Percentiles rank a stretch among this genome's conserved stretches.
Evolutionary conservation across 352 stramenopile genomes (phyloP).

Genomic region (Globisporangium spinosum): DNA sequence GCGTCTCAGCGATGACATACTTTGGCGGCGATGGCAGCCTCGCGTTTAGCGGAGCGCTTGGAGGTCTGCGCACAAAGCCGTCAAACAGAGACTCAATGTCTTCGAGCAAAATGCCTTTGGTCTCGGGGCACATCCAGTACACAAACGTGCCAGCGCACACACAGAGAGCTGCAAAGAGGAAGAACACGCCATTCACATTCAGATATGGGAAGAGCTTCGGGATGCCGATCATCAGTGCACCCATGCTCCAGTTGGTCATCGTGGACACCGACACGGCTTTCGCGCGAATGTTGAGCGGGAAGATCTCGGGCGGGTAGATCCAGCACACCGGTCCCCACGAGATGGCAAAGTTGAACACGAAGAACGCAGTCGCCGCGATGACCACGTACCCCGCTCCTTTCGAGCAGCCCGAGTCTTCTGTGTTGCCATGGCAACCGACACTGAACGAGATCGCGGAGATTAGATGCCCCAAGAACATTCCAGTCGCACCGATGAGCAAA

Average conservation of each 20-base stretch:
- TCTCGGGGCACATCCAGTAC: constrained; percentile 41
- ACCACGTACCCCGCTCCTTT: constrained; percentile 29
- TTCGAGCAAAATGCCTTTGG: constrained; percentile 34
- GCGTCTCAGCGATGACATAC: constrained; percentile 21
- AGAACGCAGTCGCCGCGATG: constrained; percentile 33
- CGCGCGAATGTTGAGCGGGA: constrained; percentile 41
- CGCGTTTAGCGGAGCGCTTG: background rate
- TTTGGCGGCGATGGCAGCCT: constrained; percentile 17
- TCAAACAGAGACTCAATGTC: constrained; percentile 38
- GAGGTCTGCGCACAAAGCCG: constrained; percentile 8
- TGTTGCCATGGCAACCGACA: constrained; percentile 29
- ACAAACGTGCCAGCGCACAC: constrained; percentile 31
- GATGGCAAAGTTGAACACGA: constrained; percentile 52
- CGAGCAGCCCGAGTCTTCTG: constrained; percentile 20
- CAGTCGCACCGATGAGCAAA: constrained; percentile 34
- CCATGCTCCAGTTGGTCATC: constrained; percentile 35
- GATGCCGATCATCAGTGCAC: constrained; percentile 34
- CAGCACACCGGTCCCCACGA: constrained; percentile 55
- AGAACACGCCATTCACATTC: constrained; percentile 49
- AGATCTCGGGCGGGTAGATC: constrained; percentile 62
- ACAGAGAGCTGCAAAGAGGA: constrained; percentile 42
- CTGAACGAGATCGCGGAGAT: constrained; percentile 36
- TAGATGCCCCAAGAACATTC: constrained; percentile 43
- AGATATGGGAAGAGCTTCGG: constrained; percentile 50
- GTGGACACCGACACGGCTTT: constrained; percentile 36